These are phyloP conservation scores for Thielaviopsis euricoi DNA, from an alignment of 2,329 filamentous ascomycete species.

Conservation along the genomic window DNA sequence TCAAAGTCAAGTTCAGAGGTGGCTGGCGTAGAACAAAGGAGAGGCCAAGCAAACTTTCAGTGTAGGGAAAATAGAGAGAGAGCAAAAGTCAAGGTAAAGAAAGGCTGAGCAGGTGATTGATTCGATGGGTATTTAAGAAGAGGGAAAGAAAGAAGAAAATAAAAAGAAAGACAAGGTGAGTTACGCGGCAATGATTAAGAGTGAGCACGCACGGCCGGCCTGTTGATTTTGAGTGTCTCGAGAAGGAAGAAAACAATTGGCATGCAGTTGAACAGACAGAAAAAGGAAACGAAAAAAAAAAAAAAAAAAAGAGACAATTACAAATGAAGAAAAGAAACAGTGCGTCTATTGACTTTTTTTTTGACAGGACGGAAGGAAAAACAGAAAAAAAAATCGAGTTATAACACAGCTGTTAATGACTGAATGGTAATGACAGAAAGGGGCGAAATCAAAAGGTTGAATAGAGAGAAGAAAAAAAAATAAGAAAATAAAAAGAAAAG, in stretches of 20 bases:
- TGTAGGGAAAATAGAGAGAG: no score
- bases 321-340: no score
- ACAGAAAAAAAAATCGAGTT: no score
- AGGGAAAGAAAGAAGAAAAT: neutral
- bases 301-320: no score
- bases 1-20: neutral
- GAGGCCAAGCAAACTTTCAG: no score
- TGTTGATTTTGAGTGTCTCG: neutral
- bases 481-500: no score
- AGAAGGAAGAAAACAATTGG: neutral
- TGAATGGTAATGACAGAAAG: neutral
- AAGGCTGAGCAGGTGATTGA: no score
- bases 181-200: neutral
- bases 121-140: neutral
- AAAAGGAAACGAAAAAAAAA: no score
- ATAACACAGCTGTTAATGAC: no score
- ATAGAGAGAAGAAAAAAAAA: neutral
- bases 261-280: neutral
- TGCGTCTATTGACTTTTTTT: no score
- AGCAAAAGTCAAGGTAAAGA: no score
- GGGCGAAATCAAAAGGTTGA: neutral
- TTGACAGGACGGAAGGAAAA: no score
- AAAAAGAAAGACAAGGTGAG: neutral
- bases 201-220: neutral
- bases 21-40: constrained; percentile 1